These are phyloP conservation scores for Antrodiella citrinella DNA, from an alignment of 768 basidiomycete species.

Conservation along the genomic window DNA sequence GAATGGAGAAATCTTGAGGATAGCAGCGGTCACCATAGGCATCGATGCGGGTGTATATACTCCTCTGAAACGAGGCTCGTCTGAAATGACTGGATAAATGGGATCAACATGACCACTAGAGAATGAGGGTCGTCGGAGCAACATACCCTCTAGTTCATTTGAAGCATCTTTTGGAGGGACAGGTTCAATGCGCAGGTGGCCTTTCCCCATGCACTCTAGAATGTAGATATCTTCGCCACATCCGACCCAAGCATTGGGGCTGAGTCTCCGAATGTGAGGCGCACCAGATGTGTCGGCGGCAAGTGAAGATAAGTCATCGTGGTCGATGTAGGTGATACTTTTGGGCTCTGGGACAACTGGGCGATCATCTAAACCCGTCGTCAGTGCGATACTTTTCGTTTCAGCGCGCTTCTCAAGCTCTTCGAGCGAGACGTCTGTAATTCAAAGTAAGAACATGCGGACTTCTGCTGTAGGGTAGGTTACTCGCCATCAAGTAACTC, in stretches of 20 bases:
- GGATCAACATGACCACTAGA: too few relatives aligned
- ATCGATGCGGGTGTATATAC: constrained; percentile 46
- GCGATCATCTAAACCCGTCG: constrained; percentile 20
- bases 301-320: constrained; percentile 65
- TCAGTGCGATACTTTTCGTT: constrained; percentile 1
- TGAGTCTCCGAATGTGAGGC: constrained; percentile 47
- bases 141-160: too few relatives aligned
- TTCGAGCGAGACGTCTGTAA: constrained; percentile 43
- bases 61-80: constrained; percentile 39
- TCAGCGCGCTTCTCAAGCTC: constrained; percentile 36
- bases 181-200: constrained; percentile 57
- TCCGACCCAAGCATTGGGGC: constrained; percentile 68
- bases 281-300: constrained; percentile 39
- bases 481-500: constrained; percentile 57
- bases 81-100: too few relatives aligned
- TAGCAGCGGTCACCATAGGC: constrained; percentile 34
- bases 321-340: constrained; percentile 66
- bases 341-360: constrained; percentile 42
- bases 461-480: too few relatives aligned
- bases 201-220: constrained; percentile 65
- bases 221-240: constrained; percentile 68
- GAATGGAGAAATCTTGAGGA: constrained; percentile 45
- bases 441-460: constrained; percentile 2
- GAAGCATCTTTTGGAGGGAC: too few relatives aligned
- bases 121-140: too few relatives aligned